Percentiles rank a stretch among this genome's conserved stretches.
phyloP scores from a whole-genome alignment of 345 rosid genomes.

The Toxicodendron radicans region DNA sequence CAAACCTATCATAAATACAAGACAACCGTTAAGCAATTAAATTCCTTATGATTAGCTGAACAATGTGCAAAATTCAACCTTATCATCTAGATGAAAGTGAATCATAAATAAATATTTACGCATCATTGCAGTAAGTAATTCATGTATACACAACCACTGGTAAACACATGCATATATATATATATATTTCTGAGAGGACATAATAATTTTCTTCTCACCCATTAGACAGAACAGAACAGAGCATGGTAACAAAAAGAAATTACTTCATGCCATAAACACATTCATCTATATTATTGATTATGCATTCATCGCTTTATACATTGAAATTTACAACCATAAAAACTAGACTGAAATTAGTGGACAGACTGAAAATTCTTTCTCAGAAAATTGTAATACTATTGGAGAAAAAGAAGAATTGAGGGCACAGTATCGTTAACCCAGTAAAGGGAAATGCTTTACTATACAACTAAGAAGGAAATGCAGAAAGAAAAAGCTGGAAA shows the following conservation, averaged over 20 bases:
- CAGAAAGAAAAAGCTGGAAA: conserved; percentile 2
- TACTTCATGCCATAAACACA: not conserved
- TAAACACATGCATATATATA: not conserved
- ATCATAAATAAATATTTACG: not conserved
- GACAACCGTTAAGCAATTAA: not conserved
- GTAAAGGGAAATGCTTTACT: not conserved
- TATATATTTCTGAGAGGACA: not conserved
- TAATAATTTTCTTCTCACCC: not conserved
- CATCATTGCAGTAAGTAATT: not conserved
- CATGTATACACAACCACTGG: not conserved
- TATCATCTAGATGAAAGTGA: not conserved
- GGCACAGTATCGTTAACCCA: not conserved
- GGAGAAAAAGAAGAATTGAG: not conserved
- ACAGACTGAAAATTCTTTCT: not conserved
- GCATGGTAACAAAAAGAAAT: too few relatives aligned
- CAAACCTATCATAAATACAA: conserved; percentile 58
- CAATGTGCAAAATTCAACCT: not conserved
- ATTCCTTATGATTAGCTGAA: not conserved
- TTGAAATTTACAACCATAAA: not conserved
- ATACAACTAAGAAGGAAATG: not conserved
- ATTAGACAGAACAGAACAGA: not conserved
- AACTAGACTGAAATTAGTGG: too few relatives aligned
- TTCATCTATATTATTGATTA: not conserved
- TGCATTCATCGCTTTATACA: not conserved
- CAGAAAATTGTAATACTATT: not conserved